Base-by-base conservation (phyloP, 2,329 filamentous ascomycete genomes). In the Aspergillus cejpii region DNA sequence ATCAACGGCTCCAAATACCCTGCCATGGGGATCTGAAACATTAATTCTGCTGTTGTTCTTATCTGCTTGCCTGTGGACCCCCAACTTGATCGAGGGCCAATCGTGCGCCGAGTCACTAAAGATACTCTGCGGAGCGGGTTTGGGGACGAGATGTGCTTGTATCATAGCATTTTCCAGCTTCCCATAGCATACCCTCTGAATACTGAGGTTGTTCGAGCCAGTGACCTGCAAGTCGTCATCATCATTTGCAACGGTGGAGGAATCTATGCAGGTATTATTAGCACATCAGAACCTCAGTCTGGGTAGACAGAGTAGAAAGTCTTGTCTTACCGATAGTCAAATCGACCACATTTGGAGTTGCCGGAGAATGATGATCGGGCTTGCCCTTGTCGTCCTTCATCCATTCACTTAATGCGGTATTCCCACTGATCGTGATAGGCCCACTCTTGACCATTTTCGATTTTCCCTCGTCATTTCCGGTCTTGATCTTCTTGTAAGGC, bases 151-250 rank as follows among this genome's bases (percentile, higher is more conserved):
- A 56, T 80, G 76, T 49, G 83, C 84, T 51, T 83, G 80, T 33
- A 92, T 72, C 43, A 72, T 78, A 2, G 81, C 78, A 14, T 75
- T 77, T 43, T 87, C 81, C 15, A 94, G 67, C 67, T 85, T 84
- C 33, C 88, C 88, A 59, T 86, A 89, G 66, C 87, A 94, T 3
- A 94, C 84, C 58, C 87, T 81, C 59, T 87, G 79, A 15, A 81
- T 76, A 37, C 73, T 77, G 23, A 80, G 74, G 44, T 85, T 77
- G 33, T 76, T 74, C 11, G 81, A 64, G 27, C 81, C 70, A 15
- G 73, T 62, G 43, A 66, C 60, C 58, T 70, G 57, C 7, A 69
- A 45, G 7, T 70, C 66, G 33, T 62, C 65, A 20, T 68, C 65
- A 17, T 68, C 64, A 37, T 56, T 59, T 10, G 54, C 47, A 37